Percentiles rank a stretch among this genome's conserved stretches.
Conservation (phyloP, 495 filamentous ascomycete species). For the Monascus purpureus region DNA sequence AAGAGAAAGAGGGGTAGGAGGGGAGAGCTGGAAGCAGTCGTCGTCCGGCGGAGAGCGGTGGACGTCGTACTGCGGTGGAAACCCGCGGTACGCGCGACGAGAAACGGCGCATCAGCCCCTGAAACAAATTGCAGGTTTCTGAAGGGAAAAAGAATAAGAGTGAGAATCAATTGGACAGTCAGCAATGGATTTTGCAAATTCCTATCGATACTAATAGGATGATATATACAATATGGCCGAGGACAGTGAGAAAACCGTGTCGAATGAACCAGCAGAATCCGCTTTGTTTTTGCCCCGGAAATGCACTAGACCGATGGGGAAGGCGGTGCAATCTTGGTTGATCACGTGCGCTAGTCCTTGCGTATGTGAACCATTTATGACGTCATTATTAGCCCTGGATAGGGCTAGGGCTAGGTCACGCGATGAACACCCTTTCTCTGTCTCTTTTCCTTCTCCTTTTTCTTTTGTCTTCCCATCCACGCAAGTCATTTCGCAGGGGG, state of each 20-base stretch:
- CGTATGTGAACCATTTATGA: too few species aligned
- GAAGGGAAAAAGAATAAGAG: conserved; percentile 4
- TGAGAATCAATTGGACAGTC: background rate
- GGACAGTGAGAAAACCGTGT: too few species aligned
- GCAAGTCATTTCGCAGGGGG: conserved; percentile 21
- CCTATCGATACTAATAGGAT: too few species aligned
- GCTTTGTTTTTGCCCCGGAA: too few species aligned
- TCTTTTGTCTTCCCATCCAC: conserved; percentile 17
- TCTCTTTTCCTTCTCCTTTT: conserved; percentile 5
- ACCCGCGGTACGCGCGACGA: conserved; percentile 22
- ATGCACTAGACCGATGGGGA: too few species aligned
- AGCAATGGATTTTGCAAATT: too few species aligned
- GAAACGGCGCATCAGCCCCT: conserved; percentile 24
- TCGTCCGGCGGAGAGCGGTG: conserved; percentile 24
- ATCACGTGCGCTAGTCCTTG: too few species aligned
- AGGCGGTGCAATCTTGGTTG: too few species aligned
- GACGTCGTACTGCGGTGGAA: conserved; percentile 20
- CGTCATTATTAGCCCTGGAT: too few species aligned
- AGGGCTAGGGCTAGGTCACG: background rate
- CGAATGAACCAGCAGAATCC: too few species aligned
- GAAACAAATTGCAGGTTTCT: conserved; percentile 5
- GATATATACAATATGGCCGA: too few species aligned
- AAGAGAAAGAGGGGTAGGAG: conserved; percentile 13
- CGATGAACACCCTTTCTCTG: background rate
- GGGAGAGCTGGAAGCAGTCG: conserved; percentile 7